Conservation (phyloP, 352 stramenopile species). For the Pythium oligandrum region DNA sequence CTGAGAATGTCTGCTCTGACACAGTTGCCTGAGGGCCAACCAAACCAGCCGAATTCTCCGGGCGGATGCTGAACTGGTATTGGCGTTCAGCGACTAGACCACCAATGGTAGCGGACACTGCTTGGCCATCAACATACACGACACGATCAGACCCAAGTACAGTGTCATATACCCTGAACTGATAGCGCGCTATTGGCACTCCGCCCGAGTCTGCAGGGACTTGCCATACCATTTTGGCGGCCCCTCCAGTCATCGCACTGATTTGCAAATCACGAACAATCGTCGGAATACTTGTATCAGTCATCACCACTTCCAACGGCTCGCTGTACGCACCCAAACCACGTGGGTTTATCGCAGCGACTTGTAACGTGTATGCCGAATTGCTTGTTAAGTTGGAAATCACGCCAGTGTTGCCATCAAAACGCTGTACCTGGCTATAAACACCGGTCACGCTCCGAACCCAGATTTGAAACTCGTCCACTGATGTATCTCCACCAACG, state of each 20-base stretch:
- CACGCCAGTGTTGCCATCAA: background rate
- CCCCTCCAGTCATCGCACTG: constrained; percentile 20
- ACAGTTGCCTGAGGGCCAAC: constrained; percentile 4
- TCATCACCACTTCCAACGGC: constrained; percentile 15
- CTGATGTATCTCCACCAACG: constrained; percentile 12
- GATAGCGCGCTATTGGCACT: constrained; percentile 17
- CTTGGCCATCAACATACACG: constrained; percentile 12
- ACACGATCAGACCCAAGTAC: background rate
- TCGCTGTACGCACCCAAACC: constrained; percentile 22
- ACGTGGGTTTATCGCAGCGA: constrained; percentile 19
- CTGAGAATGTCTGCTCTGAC: constrained; percentile 8
- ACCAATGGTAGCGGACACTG: constrained; percentile 6
- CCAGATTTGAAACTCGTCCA: too few species aligned
- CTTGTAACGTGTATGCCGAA: constrained; percentile 22
- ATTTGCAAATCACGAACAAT: constrained; percentile 13
- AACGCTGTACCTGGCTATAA: too few species aligned
- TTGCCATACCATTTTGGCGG: constrained; percentile 22
- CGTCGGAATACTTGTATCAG: constrained; percentile 16
- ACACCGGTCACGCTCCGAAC: too few species aligned
- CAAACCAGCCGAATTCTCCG: constrained; percentile 23
- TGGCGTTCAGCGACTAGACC: constrained; percentile 19
- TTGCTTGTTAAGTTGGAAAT: constrained; percentile 20
- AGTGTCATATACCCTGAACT: constrained; percentile 17
- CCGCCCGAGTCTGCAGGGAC: constrained; percentile 29
- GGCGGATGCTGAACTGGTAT: constrained; percentile 28